phyloP scores from a whole-genome alignment of 2,329 filamentous ascomycete species.

The Myriosclerotinia duriaeana region DNA sequence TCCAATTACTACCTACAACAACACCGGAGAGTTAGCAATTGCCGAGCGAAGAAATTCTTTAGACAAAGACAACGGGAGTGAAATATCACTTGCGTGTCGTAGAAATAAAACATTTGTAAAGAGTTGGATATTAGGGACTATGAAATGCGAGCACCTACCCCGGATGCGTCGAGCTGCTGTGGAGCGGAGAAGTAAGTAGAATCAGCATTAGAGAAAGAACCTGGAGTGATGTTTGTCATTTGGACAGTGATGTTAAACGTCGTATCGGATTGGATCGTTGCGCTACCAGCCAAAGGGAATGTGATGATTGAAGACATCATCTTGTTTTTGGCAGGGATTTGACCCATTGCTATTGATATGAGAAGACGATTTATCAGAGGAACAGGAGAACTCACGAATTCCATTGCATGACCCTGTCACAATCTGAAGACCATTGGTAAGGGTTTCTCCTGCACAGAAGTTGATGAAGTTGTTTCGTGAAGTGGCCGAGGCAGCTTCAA shows the following conservation, averaged over 20 bases:
- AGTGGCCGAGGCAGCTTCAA: slow-evolving; percentile 31
- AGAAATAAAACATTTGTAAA: neutral
- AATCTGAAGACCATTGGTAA: slow-evolving; percentile 60
- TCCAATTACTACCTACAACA: slow-evolving; percentile 39
- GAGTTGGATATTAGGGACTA: neutral
- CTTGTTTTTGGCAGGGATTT: slow-evolving; percentile 38
- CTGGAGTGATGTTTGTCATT: slow-evolving; percentile 41
- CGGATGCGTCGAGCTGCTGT: slow-evolving; percentile 33
- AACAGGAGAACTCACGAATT: slow-evolving; percentile 31
- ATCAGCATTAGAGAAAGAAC: slow-evolving; percentile 44
- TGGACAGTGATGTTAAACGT: slow-evolving; percentile 42
- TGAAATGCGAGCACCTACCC: neutral
- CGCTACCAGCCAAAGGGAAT: slow-evolving; percentile 34
- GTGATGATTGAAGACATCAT: slow-evolving; percentile 40
- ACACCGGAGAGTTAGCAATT: neutral
- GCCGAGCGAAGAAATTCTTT: neutral
- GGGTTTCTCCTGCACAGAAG: slow-evolving; percentile 40
- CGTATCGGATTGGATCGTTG: slow-evolving; percentile 26
- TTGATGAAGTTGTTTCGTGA: slow-evolving; percentile 39
- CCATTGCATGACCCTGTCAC: slow-evolving; percentile 59
- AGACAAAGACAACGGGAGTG: too few species aligned
- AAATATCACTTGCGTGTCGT: too few species aligned
- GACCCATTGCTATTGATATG: slow-evolving; percentile 37
- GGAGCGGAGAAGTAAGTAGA: slow-evolving; percentile 45
- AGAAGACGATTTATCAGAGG: neutral